Evolutionary conservation across 148 eudicot genomes (phyloP), one percentile per base, ranked within the genome.

Genomic region (Rhododendron mucronatum): DNA sequence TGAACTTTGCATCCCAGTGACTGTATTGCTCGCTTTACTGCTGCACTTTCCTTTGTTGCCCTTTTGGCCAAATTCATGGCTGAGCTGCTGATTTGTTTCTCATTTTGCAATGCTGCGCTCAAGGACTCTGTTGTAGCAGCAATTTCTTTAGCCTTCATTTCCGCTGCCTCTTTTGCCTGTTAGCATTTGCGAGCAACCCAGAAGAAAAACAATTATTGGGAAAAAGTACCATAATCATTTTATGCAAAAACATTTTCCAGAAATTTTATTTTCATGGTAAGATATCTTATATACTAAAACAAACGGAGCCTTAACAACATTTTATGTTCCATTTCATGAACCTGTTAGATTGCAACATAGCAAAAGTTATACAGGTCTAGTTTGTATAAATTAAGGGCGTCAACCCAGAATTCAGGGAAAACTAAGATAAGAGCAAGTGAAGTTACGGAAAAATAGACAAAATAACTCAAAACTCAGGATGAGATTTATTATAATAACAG

Each of bases 1-100:
- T 93, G 91, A 80, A 97, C 94, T 85, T 91, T 94, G 88, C 96
- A 97, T 28, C 99, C 99, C 23, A 97, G 91, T 73, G 99, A 94
- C 83, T 93, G 93, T 86, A 95, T 85, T 41, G 98, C 99, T 44
- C 99, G 94, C 87, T 93, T 97, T 86, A 97, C 93, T 82, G 95
- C 93, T 26, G 90, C 90, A 88, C 90, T 95, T 92, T 97, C 99
- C 89, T 87, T 94, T 90, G 85, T 91, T 37, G 95, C 91, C 71
- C 89, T 91, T 51, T 88, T 91, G 76, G 94, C 98, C 89, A 90
- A 87, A 85, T 89, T 91, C 90, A 88, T 87, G 20, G 96, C 98
- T 85, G 95, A 93, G 87, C 87, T 91, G 90, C 94, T 92, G 20
- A 87, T 85, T 74, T 89, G 93, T 89, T 90, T 97, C 91, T 97